A percentile compares a stretch with the other conserved stretches of the same genome.
Conservation (phyloP, 2,329 filamentous ascomycete genomes). For the Beauveria bassiana region DNA sequence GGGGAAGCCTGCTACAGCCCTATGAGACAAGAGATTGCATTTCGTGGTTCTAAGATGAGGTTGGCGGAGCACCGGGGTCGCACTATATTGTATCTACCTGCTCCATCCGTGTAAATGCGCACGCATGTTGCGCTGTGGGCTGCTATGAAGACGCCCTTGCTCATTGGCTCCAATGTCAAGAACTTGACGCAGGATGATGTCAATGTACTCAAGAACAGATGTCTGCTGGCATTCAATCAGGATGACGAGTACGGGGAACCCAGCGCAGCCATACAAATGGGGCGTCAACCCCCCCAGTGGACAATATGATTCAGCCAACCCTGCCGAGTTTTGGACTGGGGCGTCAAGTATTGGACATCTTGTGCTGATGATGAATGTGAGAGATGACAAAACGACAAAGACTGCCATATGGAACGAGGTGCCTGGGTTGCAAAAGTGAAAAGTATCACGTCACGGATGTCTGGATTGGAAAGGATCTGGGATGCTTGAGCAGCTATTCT, state of each 20-base stretch:
- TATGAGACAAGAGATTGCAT: too few relatives aligned
- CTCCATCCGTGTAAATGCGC: constrained; percentile 14
- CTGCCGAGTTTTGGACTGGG: constrained; percentile 43
- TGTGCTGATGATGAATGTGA: constrained; percentile 41
- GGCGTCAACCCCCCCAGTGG: constrained; percentile 38
- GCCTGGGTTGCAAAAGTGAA: constrained; percentile 26
- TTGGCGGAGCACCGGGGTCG: too few relatives aligned
- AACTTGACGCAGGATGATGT: constrained; percentile 28
- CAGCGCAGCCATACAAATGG: constrained; percentile 39
- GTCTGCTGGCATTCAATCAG: constrained; percentile 37
- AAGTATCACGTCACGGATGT: constrained; percentile 35
- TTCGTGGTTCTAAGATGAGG: too few relatives aligned
- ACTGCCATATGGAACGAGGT: constrained; percentile 34
- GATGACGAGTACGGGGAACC: constrained; percentile 31
- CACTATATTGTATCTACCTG: too few relatives aligned
- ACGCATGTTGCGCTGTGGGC: constrained; percentile 46
- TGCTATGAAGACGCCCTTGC: constrained; percentile 40
- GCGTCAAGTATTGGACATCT: constrained; percentile 34
- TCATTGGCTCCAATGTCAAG: constrained; percentile 38
- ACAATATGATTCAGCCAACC: constrained; percentile 39
- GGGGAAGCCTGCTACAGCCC: too few relatives aligned
- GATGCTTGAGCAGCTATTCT: constrained; percentile 23
- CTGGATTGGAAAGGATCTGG: constrained; percentile 36
- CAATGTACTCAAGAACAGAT: constrained; percentile 33
- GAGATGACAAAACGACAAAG: constrained; percentile 23